phyloP scores from a whole-genome alignment of 192 early-diverging fungal species.

The Gonapodya prolifera region DNA sequence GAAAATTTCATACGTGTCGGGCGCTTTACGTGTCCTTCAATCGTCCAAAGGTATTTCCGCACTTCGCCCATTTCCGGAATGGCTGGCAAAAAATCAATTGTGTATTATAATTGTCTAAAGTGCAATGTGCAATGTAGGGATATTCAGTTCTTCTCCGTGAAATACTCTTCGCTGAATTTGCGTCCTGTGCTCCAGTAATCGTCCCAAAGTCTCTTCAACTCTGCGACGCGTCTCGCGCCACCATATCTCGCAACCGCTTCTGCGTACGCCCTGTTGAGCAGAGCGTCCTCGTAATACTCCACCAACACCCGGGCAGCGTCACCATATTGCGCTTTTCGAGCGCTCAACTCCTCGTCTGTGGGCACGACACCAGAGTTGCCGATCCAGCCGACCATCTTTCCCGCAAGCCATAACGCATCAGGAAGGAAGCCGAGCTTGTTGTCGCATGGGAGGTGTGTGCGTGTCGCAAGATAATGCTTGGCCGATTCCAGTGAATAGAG shows the following conservation, averaged over 20 bases:
- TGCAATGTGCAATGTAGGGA: neutral
- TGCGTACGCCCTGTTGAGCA: neutral
- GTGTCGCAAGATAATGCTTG: neutral
- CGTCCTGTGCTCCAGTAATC: neutral
- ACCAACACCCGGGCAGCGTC: neutral
- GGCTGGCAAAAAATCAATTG: neutral
- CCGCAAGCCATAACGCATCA: conserved; percentile 1
- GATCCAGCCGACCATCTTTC: neutral
- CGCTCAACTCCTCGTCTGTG: neutral
- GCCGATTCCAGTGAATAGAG: neutral
- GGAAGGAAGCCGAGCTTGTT: neutral
- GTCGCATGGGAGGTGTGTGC: neutral
- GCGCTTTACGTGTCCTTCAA: too few species aligned
- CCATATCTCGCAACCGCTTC: neutral
- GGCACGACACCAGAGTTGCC: neutral
- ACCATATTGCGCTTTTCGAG: neutral
- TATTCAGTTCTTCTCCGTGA: neutral
- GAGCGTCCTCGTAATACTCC: neutral
- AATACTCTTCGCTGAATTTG: neutral
- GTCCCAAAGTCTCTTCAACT: neutral
- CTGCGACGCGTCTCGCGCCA: neutral
- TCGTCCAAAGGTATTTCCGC: too few species aligned
- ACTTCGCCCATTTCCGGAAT: neutral
- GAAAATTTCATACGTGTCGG: too few species aligned
- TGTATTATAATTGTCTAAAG: neutral